Percentiles rank a stretch among this genome's conserved stretches.
phyloP scores from a whole-genome alignment of 768 basidiomycete genomes.

The Rubroboletus pulcherrimus region DNA sequence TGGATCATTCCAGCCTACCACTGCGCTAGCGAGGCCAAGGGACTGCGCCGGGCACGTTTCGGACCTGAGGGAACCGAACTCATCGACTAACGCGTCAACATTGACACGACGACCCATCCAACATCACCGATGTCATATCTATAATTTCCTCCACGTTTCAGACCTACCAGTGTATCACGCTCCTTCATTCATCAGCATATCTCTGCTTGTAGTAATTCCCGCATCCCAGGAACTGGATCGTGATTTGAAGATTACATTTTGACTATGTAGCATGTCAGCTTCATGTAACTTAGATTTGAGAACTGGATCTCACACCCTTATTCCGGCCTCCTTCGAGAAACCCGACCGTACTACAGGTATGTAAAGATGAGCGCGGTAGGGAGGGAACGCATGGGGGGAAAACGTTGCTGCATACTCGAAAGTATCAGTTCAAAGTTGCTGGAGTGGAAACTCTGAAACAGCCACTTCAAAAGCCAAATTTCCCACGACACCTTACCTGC shows the following conservation, averaged over 20 bases:
- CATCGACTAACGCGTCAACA: slow-evolving; percentile 3
- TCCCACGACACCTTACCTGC: slow-evolving; percentile 15
- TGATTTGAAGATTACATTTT: neutral
- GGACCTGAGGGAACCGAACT: slow-evolving; percentile 26
- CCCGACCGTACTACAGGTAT: neutral
- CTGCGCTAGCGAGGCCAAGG: neutral
- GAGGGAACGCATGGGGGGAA: no score
- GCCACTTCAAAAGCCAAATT: neutral
- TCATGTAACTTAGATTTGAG: neutral
- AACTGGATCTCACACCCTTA: neutral
- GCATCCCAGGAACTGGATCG: slow-evolving; percentile 25
- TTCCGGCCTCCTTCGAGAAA: neutral
- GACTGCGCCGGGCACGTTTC: slow-evolving; percentile 5
- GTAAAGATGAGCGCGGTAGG: neutral
- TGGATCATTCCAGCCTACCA: neutral
- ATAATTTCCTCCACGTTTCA: neutral
- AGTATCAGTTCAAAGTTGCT: no score
- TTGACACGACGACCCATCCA: neutral
- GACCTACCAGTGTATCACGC: neutral
- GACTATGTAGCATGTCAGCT: neutral
- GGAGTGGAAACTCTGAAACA: no score
- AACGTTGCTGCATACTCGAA: no score
- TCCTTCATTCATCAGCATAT: neutral
- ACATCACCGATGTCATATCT: no score
- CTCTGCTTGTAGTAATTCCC: neutral